Evolutionary conservation across 1,139 yeast genomes (phyloP).

Genomic region (Yamadazyma blattariae): DNA sequence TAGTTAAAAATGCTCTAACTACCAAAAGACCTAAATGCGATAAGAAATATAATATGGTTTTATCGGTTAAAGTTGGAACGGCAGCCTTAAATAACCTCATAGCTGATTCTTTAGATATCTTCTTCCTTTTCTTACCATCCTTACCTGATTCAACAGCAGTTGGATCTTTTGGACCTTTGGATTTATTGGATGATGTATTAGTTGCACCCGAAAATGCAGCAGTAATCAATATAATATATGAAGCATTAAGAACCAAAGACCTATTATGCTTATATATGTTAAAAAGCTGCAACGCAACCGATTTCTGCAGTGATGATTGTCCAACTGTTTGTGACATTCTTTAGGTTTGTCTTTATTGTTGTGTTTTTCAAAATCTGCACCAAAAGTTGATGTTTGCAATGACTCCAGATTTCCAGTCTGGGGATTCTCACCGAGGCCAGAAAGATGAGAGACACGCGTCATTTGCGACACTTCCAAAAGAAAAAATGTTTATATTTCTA

Average conservation of each 20-base stretch:
- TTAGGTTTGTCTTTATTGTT: neutral
- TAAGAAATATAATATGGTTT: constrained; percentile 40
- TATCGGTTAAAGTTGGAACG: constrained; percentile 33
- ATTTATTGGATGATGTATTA: constrained; percentile 19
- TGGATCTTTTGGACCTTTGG: constrained; percentile 6
- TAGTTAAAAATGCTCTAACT: constrained; percentile 68
- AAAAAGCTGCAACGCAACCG: constrained; percentile 26
- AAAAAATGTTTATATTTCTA: too few species aligned
- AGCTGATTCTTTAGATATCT: constrained; percentile 34
- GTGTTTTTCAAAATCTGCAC: neutral
- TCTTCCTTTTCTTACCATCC: constrained; percentile 18
- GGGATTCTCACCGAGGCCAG: constrained; percentile 3
- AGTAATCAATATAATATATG: constrained; percentile 45
- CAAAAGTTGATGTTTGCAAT: constrained; percentile 1
- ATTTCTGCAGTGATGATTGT: neutral
- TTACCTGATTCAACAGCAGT: constrained; percentile 7
- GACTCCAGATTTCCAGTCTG: constrained; percentile 2
- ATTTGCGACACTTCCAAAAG: too few species aligned
- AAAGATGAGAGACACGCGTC: too few species aligned
- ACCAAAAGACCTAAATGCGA: constrained; percentile 64
- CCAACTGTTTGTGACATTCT: neutral
- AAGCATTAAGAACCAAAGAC: constrained; percentile 45
- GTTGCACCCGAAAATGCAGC: constrained; percentile 49
- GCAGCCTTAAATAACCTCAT: constrained; percentile 34
- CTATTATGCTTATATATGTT: constrained; percentile 45